These are phyloP conservation scores for Diaporthe batatas DNA, from an alignment of 2,329 filamentous ascomycete genomes.

Conservation along the genomic window DNA sequence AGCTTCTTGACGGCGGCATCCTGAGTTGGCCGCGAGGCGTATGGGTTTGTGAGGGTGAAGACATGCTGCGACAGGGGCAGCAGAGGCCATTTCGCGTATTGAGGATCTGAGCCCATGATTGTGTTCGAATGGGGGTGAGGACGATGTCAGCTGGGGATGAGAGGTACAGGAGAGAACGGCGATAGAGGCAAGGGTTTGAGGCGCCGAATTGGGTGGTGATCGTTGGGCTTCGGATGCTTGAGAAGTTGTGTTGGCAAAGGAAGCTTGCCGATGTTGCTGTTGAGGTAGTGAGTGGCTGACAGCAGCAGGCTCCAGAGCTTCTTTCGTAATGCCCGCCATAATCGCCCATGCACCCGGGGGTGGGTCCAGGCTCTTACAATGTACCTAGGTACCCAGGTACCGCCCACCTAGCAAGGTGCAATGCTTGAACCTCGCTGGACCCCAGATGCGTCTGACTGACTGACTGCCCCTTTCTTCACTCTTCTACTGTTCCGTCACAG, in stretches of 20 bases:
- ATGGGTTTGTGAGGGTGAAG: slow-evolving; percentile 87
- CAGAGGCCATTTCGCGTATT: slow-evolving; percentile 87
- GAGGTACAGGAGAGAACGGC: neutral
- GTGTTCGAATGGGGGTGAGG: slow-evolving; percentile 34
- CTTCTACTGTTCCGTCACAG: neutral
- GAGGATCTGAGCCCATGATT: slow-evolving; percentile 83
- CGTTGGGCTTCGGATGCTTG: slow-evolving; percentile 32
- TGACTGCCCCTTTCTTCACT: slow-evolving; percentile 31
- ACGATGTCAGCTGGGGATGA: neutral
- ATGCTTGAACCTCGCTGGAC: neutral
- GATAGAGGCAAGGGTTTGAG: neutral
- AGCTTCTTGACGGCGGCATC: slow-evolving; percentile 79
- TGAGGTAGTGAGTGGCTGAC: neutral
- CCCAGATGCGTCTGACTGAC: neutral
- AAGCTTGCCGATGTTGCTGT: slow-evolving; percentile 40
- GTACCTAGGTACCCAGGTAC: slow-evolving; percentile 2
- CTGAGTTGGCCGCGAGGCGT: slow-evolving; percentile 75
- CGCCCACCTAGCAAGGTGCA: slow-evolving; percentile 5
- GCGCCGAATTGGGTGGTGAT: slow-evolving; percentile 3
- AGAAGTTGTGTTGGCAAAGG: slow-evolving; percentile 2
- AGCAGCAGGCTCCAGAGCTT: slow-evolving; percentile 40
- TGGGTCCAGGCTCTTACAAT: neutral
- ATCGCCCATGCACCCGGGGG: slow-evolving; percentile 2
- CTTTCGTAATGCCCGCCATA: slow-evolving; percentile 35
- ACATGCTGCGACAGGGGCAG: slow-evolving; percentile 87